phyloP scores from a whole-genome alignment of 306 rosid species.

The Pterocarpus macrocarpus region DNA sequence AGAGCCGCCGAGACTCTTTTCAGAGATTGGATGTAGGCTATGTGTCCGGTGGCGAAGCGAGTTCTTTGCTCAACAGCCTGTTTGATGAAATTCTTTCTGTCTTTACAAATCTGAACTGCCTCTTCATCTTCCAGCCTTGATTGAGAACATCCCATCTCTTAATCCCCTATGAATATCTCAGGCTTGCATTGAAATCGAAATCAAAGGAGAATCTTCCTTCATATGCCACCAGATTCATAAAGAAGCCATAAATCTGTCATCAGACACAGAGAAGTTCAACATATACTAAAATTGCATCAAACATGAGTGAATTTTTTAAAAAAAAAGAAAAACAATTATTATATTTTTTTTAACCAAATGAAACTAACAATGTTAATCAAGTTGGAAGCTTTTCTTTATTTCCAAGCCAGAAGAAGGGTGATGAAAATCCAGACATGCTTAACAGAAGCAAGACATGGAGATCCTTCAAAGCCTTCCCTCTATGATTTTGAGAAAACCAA shows the following conservation, averaged over 20 bases:
- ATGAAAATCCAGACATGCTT: constrained; percentile 41
- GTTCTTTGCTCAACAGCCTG: constrained; percentile 81
- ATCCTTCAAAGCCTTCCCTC: constrained; percentile 41
- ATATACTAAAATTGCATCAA: constrained; percentile 31
- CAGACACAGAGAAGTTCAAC: constrained; percentile 38
- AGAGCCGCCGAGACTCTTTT: constrained; percentile 81
- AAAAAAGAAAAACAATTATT: neutral
- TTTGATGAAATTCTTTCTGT: constrained; percentile 76
- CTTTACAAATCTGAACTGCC: constrained; percentile 83
- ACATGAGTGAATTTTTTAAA: constrained; percentile 1
- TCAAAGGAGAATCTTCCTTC: constrained; percentile 53
- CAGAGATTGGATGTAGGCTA: constrained; percentile 74
- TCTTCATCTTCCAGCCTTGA: constrained; percentile 88
- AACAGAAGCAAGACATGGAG: constrained; percentile 39
- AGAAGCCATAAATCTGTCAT: constrained; percentile 52
- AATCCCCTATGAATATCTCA: constrained; percentile 56
- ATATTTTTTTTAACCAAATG: neutral
- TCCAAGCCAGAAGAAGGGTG: constrained; percentile 54
- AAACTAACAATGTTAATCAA: neutral
- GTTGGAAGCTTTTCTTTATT: constrained; percentile 64
- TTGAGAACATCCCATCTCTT: constrained; percentile 87
- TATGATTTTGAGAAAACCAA: constrained; percentile 44
- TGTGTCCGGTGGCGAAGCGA: constrained; percentile 72
- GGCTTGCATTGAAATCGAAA: constrained; percentile 64
- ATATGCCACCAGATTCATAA: constrained; percentile 70